phyloP scores from a whole-genome alignment of 768 basidiomycete species.

The Dendrothele bispora region DNA sequence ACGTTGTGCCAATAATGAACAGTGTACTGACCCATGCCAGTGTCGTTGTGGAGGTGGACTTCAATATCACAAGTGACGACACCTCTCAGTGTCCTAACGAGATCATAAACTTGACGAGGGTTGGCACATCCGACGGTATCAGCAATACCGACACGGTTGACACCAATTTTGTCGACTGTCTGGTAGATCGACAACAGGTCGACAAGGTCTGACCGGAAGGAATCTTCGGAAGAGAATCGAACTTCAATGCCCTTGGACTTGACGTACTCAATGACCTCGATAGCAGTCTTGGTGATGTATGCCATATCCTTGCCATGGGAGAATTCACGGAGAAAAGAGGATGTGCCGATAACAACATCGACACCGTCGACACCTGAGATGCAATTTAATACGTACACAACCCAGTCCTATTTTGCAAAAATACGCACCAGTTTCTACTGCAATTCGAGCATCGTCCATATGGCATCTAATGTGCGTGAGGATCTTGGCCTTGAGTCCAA shows the following conservation, averaged over 20 bases:
- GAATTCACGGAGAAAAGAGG: slow-evolving; percentile 98
- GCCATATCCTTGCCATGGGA: slow-evolving; percentile 99
- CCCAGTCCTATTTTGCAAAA: background rate
- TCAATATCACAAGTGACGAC: slow-evolving; percentile 98
- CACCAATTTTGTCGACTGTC: slow-evolving; percentile 98
- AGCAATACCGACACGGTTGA: slow-evolving; percentile 97
- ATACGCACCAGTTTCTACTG: slow-evolving; percentile 89
- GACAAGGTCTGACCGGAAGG: slow-evolving; percentile 99
- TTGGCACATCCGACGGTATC: slow-evolving; percentile 99
- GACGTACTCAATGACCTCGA: slow-evolving; percentile 98
- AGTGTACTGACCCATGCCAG: slow-evolving; percentile 76
- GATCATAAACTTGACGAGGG: slow-evolving; percentile 97
- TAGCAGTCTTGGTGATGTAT: slow-evolving; percentile 98
- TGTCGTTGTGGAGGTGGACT: slow-evolving; percentile 97
- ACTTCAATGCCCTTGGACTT: slow-evolving; percentile 99
- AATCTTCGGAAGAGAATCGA: slow-evolving; percentile 99
- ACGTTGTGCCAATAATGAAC: background rate
- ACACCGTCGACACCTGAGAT: slow-evolving; percentile 91
- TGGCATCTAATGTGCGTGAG: slow-evolving; percentile 99
- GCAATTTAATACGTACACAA: no score
- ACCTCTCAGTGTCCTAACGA: slow-evolving; percentile 92
- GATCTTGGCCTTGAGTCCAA: slow-evolving; percentile 94
- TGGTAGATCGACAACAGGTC: slow-evolving; percentile 98
- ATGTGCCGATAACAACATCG: slow-evolving; percentile 98
- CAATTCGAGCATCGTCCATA: slow-evolving; percentile 98